phyloP scores from a whole-genome alignment of 1,139 yeast genomes.

The Entelexis paramagnoliae region DNA sequence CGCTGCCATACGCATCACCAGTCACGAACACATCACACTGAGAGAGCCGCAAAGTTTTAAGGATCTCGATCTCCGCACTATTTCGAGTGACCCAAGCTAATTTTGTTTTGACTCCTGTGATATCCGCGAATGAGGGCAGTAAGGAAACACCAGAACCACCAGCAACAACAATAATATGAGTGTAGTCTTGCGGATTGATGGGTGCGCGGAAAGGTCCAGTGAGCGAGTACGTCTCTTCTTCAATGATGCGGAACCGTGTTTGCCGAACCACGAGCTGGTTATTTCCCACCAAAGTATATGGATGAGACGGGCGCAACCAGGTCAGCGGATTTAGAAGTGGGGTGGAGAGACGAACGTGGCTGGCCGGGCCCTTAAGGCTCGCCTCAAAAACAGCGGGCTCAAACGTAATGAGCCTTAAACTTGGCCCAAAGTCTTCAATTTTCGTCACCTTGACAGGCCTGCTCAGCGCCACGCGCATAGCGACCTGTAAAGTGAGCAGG shows the following conservation, averaged over 20 bases:
- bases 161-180: slow-evolving; percentile 50
- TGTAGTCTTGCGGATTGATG: slow-evolving; percentile 33
- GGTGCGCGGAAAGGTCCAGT: slow-evolving; percentile 31
- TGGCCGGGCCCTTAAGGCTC: slow-evolving; percentile 27
- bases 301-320: slow-evolving; percentile 50
- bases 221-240: slow-evolving; percentile 12
- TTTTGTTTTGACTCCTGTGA: slow-evolving; percentile 11
- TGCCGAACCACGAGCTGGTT: slow-evolving; percentile 42
- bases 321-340: slow-evolving; percentile 24
- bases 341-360: slow-evolving; percentile 40
- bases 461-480: slow-evolving; percentile 29
- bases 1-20: slow-evolving; percentile 1
- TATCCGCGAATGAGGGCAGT: slow-evolving; percentile 45
- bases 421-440: slow-evolving; percentile 28
- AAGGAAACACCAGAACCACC: slow-evolving; percentile 85
- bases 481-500: slow-evolving; percentile 40
- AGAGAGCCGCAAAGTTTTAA: slow-evolving; percentile 31
- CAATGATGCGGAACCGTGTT: slow-evolving; percentile 28
- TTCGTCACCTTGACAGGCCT: slow-evolving; percentile 26
- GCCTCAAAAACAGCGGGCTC: slow-evolving; percentile 32
- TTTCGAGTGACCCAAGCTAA: slow-evolving; percentile 46
- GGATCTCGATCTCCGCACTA: slow-evolving; percentile 37
- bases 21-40: slow-evolving; percentile 33
- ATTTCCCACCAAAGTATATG: slow-evolving; percentile 67
- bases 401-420: slow-evolving; percentile 31